Conservation (phyloP, 83 land plant species). For the Diphasiastrum complanatum region DNA sequence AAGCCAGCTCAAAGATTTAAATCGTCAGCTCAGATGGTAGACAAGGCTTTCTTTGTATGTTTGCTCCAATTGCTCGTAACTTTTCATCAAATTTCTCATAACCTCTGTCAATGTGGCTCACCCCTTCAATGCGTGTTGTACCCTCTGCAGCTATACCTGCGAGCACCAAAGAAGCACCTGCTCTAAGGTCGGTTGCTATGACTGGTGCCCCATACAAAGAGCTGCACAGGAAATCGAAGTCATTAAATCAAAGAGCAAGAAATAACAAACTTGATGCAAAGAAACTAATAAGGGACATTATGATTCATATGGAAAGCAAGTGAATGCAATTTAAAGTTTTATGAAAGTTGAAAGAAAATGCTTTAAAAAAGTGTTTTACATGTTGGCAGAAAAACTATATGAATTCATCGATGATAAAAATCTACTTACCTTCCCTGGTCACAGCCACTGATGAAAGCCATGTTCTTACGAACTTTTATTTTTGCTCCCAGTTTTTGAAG, state of each 20-base stretch:
- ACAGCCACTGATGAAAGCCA: slow-evolving; percentile 41
- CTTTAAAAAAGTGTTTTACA: too few species aligned
- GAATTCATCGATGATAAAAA: not conserved
- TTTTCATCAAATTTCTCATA: slow-evolving; percentile 56
- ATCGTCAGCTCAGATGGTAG: slow-evolving; percentile 21
- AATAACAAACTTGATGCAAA: not conserved
- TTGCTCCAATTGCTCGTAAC: slow-evolving; percentile 38
- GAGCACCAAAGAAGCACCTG: slow-evolving; percentile 55
- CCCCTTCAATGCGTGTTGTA: slow-evolving; percentile 43
- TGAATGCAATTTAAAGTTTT: too few species aligned
- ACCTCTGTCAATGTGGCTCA: slow-evolving; percentile 56
- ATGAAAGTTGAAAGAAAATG: too few species aligned
- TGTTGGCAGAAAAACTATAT: not conserved
- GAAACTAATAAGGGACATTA: too few species aligned
- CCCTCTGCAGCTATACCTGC: slow-evolving; percentile 69
- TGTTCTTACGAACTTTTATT: slow-evolving; percentile 36
- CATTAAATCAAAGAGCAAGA: not conserved
- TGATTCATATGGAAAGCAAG: not conserved
- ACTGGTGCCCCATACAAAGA: slow-evolving; percentile 43
- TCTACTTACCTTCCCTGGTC: slow-evolving; percentile 17
- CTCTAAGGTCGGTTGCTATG: slow-evolving; percentile 50
- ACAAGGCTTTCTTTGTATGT: slow-evolving; percentile 23
- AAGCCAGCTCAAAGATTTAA: slow-evolving; percentile 8
- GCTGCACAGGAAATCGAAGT: slow-evolving; percentile 22
- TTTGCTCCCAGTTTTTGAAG: slow-evolving; percentile 65